These are phyloP conservation scores for Umbellularia californica DNA, from an alignment of 164 flowering plant genomes.

Conservation along the genomic window DNA sequence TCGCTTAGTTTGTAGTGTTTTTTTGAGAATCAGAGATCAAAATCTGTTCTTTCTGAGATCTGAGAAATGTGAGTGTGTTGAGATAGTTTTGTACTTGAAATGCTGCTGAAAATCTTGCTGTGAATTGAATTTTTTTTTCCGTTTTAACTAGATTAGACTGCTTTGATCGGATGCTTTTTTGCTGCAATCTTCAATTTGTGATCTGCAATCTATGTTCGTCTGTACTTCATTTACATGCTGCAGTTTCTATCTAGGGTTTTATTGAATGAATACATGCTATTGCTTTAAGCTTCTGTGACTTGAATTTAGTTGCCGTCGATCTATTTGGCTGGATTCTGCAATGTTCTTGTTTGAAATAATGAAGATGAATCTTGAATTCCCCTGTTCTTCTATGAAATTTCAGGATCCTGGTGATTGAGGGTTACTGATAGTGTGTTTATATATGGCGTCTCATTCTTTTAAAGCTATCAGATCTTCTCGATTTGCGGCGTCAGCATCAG, in stretches of 20 bases:
- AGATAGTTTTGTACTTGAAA: background rate
- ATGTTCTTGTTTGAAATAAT: background rate
- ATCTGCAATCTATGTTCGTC: background rate
- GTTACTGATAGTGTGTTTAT: background rate
- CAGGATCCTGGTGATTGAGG: conserved; percentile 1
- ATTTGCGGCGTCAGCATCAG: conserved; percentile 35
- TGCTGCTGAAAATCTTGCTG: background rate
- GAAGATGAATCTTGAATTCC: background rate
- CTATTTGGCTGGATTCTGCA: background rate
- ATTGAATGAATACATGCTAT: background rate
- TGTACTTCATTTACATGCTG: background rate
- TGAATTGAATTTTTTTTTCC: background rate
- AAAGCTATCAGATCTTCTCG: conserved; percentile 38
- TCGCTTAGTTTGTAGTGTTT: background rate
- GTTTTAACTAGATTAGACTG: background rate
- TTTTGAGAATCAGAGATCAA: background rate
- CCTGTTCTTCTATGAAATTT: background rate
- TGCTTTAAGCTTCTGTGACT: background rate
- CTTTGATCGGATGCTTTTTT: background rate
- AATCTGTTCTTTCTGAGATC: background rate
- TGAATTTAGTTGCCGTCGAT: background rate
- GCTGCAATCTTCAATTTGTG: background rate
- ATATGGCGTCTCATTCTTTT: conserved; percentile 50
- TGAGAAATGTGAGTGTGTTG: background rate
- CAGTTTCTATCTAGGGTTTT: background rate